phyloP scores from a whole-genome alignment of 2,329 filamentous ascomycete genomes.

The Aureobasidium sp. region DNA sequence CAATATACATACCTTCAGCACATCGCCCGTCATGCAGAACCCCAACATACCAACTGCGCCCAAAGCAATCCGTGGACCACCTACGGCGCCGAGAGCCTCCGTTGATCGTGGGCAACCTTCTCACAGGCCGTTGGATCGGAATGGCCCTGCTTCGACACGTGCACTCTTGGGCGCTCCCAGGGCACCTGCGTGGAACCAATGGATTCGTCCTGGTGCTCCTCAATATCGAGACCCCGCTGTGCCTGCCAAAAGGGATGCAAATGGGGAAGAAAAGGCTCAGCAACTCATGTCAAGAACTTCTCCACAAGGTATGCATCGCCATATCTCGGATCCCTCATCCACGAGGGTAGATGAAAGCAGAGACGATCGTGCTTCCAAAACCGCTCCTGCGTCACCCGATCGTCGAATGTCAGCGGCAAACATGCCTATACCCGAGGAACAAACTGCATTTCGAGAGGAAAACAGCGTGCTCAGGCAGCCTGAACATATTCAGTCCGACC shows the following conservation, averaged over 20 bases:
- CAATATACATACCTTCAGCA: conserved; percentile 25
- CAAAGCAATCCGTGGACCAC: conserved; percentile 28
- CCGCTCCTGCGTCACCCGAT: conserved; percentile 6
- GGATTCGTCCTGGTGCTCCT: conserved; percentile 36
- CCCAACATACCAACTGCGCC: conserved; percentile 32
- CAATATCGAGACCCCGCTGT: conserved; percentile 26
- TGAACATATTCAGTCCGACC: not conserved
- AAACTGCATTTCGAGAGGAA: not conserved
- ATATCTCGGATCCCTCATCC: conserved; percentile 1
- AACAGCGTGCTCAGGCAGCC: not conserved
- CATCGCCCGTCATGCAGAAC: conserved; percentile 29
- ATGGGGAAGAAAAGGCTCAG: conserved; percentile 33
- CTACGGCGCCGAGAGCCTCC: conserved; percentile 22
- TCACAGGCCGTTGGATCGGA: conserved; percentile 21
- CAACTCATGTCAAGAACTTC: not conserved
- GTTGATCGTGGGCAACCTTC: conserved; percentile 16
- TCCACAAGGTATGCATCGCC: conserved; percentile 2
- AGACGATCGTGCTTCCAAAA: conserved; percentile 3
- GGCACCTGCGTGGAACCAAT: conserved; percentile 34
- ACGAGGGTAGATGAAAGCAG: not conserved
- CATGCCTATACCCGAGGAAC: not conserved
- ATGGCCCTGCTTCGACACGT: conserved; percentile 19
- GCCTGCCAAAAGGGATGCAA: conserved; percentile 41
- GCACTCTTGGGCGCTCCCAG: conserved; percentile 23
- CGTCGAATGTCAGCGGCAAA: not conserved